phyloP scores from a whole-genome alignment of 768 basidiomycete genomes.

The Hypholoma fasciculare region DNA sequence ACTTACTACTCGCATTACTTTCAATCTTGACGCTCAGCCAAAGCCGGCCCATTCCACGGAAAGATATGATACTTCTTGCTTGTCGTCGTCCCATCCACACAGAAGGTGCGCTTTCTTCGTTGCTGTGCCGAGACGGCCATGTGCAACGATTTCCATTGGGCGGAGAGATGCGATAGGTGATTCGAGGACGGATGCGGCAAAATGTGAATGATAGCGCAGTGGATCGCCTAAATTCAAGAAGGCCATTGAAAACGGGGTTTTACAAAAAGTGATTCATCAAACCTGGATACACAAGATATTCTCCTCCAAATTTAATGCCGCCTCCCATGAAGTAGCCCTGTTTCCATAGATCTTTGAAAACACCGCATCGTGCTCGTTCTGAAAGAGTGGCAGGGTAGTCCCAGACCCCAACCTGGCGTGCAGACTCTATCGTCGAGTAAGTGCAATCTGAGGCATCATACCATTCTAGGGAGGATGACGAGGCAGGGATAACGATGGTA shows the following conservation, averaged over 20 bases:
- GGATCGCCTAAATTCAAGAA: conserved; percentile 73
- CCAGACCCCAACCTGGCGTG: conserved; percentile 74
- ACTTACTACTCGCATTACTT: neutral
- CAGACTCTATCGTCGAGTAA: conserved; percentile 58
- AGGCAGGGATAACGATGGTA: conserved; percentile 65
- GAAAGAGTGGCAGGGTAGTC: conserved; percentile 62
- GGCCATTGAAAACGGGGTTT: neutral
- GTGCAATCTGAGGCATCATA: conserved; percentile 42
- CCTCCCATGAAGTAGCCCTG: conserved; percentile 86
- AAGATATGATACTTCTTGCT: conserved; percentile 65
- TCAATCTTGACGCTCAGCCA: conserved; percentile 43
- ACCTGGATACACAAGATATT: conserved; percentile 97
- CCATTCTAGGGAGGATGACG: conserved; percentile 69
- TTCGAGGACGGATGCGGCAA: conserved; percentile 79
- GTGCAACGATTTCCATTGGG: conserved; percentile 95
- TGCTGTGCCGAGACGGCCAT: conserved; percentile 92
- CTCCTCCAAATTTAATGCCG: conserved; percentile 93
- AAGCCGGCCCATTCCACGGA: conserved; percentile 93
- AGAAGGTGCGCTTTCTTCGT: conserved; percentile 96
- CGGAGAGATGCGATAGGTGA: conserved; percentile 58
- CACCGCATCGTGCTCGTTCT: conserved; percentile 75
- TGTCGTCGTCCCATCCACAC: conserved; percentile 83
- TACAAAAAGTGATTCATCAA: conserved; percentile 20
- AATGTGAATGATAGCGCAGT: conserved; percentile 95
- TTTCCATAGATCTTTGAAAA: conserved; percentile 81